Conservation (phyloP, 164 flowering plant genomes). For the Malania oleifera region DNA sequence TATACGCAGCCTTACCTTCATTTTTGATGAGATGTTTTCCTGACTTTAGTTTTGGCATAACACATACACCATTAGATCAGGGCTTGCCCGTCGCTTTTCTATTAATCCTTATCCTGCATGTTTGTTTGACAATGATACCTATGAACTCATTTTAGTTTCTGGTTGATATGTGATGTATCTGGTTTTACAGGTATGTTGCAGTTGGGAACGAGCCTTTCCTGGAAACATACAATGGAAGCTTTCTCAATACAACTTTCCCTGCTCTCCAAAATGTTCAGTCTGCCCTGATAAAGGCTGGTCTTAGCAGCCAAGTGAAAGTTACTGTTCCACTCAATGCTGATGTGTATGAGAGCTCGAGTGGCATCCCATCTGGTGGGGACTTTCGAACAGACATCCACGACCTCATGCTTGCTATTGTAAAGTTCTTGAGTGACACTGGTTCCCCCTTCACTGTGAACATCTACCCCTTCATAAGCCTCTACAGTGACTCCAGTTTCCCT, state of each 20-base stretch:
- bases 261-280: slow-evolving; percentile 78
- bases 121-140: too few relatives aligned
- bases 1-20: too few relatives aligned
- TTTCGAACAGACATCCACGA: slow-evolving; percentile 75
- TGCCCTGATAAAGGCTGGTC: slow-evolving; percentile 76
- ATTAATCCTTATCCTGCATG: too few relatives aligned
- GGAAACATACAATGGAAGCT: slow-evolving; percentile 68
- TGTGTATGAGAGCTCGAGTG: slow-evolving; percentile 46
- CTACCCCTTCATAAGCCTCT: slow-evolving; percentile 88
- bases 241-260: slow-evolving; percentile 62
- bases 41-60: too few relatives aligned
- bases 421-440: slow-evolving; percentile 63
- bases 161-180: too few relatives aligned
- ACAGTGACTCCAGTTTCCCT: slow-evolving; percentile 64
- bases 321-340: slow-evolving; percentile 81
- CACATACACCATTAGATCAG: too few relatives aligned
- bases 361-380: slow-evolving; percentile 75
- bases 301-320: slow-evolving; percentile 54
- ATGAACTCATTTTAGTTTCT: too few relatives aligned
- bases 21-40: too few relatives aligned
- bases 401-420: slow-evolving; percentile 57
- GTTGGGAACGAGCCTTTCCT: slow-evolving; percentile 94
- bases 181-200: slow-evolving; percentile 66
- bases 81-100: too few relatives aligned
- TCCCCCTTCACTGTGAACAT: slow-evolving; percentile 81